Conservation (phyloP, 441 rosid species). For the Iberis amara region DNA sequence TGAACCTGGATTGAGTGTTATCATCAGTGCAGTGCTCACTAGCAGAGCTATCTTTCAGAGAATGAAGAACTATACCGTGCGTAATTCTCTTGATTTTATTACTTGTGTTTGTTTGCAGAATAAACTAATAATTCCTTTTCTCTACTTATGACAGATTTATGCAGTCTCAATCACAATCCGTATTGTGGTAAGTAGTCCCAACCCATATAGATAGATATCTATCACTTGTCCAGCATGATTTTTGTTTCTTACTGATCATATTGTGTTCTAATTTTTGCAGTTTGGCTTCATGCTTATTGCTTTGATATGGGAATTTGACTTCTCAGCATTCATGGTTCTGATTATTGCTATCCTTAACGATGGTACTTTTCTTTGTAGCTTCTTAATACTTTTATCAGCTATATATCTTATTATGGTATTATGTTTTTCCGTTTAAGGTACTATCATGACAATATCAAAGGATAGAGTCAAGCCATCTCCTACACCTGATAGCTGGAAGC, state of each 20-base stretch:
- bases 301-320: constrained; percentile 79
- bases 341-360: constrained; percentile 87
- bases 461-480: constrained; percentile 93
- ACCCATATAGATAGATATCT: not conserved
- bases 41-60: constrained; percentile 39
- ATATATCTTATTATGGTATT: constrained; percentile 3
- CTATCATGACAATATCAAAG: constrained; percentile 82
- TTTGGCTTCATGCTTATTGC: constrained; percentile 82
- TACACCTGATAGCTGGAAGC: constrained; percentile 88
- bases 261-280: constrained; percentile 32
- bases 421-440: constrained; percentile 10
- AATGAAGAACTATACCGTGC: constrained; percentile 38
- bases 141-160: constrained; percentile 54
- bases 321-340: constrained; percentile 91
- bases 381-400: not conserved
- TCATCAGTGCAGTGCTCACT: constrained; percentile 37
- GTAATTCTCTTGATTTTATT: constrained; percentile 8
- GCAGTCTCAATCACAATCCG: constrained; percentile 92
- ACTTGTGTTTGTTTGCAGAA: constrained; percentile 11
- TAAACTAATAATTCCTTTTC: constrained; percentile 4
- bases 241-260: not conserved
- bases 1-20: constrained; percentile 36
- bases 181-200: constrained; percentile 60
- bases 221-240: constrained; percentile 3
- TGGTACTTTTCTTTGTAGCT: constrained; percentile 34